Evolutionary conservation across 768 basidiomycete species (phyloP), one percentile per base, ranked within the genome.

Genomic region (Tephrocybe sp.): DNA sequence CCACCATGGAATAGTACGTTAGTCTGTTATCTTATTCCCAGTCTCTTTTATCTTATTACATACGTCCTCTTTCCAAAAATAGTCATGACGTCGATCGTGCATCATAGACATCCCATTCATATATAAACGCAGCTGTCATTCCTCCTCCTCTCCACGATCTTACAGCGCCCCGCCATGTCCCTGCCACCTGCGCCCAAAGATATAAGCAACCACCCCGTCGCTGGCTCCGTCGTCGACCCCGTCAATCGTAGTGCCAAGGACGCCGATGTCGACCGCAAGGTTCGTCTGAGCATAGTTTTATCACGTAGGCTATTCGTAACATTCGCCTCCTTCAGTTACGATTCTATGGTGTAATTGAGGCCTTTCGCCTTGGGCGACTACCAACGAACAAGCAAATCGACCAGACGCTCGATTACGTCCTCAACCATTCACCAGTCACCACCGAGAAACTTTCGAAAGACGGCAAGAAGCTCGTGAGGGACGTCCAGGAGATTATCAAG

Each of bases 301-400:
- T 9, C 3, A 5, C 5, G 21, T 11, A 15, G 7, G 16, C 5
- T 35, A 35, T 9, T 18, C 7, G 16, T n/a, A 12, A 40, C 46
- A 8, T 50, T 46, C 13, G 34, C 18, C 1, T 26, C 8, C n/a
- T 1, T 8, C 41, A 84, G 82, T 75, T 96, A 47, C 82, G 82
- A 44, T 70, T 96, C 36, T 95, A 86, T 61, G 90, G 87, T 56
- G 82, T 89, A 47, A 75, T 97, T 52, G 73, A 87, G 56, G 93
- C 92, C 0, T 82, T 97, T 62, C 79, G 89, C 39, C 74, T 84
- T 43, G 90, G 89, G 19, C 84, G 85, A 49, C 73, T 89, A 63
- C 93, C 92, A 7, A 75, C 86, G 48, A 94, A 94, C 70, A 59
- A 65, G 9, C 93, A 97, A 67, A 87, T 95, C 57, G 85, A 91